Base-by-base conservation (phyloP, 2,329 filamentous ascomycete species). In the Fusarium circinatum region DNA sequence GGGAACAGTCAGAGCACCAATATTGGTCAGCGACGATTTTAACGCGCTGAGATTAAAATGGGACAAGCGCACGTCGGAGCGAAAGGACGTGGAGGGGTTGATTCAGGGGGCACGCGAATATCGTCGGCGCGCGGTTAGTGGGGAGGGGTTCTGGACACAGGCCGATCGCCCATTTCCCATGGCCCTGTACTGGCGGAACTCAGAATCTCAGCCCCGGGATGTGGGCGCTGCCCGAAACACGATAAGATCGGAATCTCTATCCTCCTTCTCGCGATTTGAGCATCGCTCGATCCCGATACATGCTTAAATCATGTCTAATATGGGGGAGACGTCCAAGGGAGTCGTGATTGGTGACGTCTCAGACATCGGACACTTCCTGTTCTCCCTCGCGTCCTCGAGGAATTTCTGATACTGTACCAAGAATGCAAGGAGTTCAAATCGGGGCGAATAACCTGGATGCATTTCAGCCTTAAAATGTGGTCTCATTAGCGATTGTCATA, bases 21-120 rank as follows among this genome's bases (percentile, higher is more conserved):
- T 75, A 7, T 54, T 77, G 20, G 65, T 78, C 17, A 75, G 76
- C 42, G 74, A 78, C 13, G 77, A 78, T 18, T 75, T 76, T n/a
- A 78, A 78, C 34, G 68, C 76, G 1, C 62, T 78, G 8, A 69
- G 63, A 47, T 34, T 75, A 8, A 78, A 78, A 52, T 78, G 76
- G 76, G 76, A 78, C 44, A 78, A 77, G 59, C 61, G 68, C 18
- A 78, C 76, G 1, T 26, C 56, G 2, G 76, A 78, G 34, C 65
- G 76, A 32, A 68, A 65, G 47, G 62, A 77, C n/a, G 76, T 78
- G 17, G 76, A 77, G 15, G 51, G 47, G 2, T 38, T 78, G 32
- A 75, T 78, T 12, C 76, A 67, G 34, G 65, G 59, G 13, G 65
- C 71, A 20, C 66, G 60, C 41, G 13, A 66, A 13, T 78, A 77